Percentiles rank a stretch among this genome's conserved stretches.
Conservation (phyloP, 2,329 filamentous ascomycete genomes). For the Ilyonectria mors-panacis region DNA sequence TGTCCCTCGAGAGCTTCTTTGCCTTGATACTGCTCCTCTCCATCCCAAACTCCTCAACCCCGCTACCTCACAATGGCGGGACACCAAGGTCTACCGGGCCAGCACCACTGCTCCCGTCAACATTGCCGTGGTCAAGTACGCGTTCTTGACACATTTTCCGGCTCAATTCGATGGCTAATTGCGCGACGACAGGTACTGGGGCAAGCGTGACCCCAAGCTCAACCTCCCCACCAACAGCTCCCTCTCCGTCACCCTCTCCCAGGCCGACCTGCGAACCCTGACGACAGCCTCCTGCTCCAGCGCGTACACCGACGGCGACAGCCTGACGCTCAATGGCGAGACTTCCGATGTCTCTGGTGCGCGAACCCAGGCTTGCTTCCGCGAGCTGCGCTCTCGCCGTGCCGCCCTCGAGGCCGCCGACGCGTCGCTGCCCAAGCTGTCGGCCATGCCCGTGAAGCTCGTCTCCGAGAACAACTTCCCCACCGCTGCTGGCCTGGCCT, state of each 20-base stretch:
- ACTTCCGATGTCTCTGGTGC: slow-evolving; percentile 88
- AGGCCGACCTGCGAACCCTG: slow-evolving; percentile 92
- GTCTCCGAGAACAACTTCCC: slow-evolving; percentile 99
- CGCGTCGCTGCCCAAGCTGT: slow-evolving; percentile 84
- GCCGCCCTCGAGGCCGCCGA: slow-evolving; percentile 81
- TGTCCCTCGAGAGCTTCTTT: slow-evolving; percentile 3
- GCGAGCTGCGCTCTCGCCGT: slow-evolving; percentile 85
- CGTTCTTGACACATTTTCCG: background rate
- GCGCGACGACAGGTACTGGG: slow-evolving; percentile 77
- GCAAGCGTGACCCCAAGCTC: slow-evolving; percentile 92
- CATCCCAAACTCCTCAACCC: slow-evolving; percentile 14
- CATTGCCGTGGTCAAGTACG: slow-evolving; percentile 96
- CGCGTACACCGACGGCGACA: slow-evolving; percentile 75
- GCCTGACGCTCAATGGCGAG: slow-evolving; percentile 87
- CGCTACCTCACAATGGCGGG: slow-evolving; percentile 57
- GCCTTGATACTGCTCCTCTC: slow-evolving; percentile 2
- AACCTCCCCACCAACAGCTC: slow-evolving; percentile 99
- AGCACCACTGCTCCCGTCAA: slow-evolving; percentile 98
- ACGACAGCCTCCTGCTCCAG: slow-evolving; percentile 94
- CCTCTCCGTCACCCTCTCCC: slow-evolving; percentile 95
- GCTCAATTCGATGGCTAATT: slow-evolving; percentile 2
- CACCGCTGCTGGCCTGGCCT: slow-evolving; percentile 90
- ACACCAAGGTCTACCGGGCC: slow-evolving; percentile 82
- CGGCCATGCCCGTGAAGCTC: slow-evolving; percentile 82
- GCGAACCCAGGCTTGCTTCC: slow-evolving; percentile 94